Base-by-base conservation (phyloP, 2,329 filamentous ascomycete species). In the Ceratocystis ficicola region DNA sequence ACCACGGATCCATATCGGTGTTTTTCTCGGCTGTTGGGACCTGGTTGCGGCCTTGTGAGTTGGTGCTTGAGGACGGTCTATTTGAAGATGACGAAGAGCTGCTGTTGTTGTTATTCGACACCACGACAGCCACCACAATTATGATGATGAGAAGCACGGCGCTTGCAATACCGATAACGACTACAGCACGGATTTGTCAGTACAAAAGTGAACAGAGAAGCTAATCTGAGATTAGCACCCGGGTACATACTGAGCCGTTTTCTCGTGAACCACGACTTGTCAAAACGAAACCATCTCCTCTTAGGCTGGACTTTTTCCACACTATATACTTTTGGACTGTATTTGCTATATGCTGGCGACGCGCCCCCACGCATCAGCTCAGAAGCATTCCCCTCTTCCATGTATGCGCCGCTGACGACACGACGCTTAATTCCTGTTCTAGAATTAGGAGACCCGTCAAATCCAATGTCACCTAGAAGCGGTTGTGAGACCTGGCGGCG, bases 1-100 rank as follows among this genome's bases (percentile, higher is more conserved):
- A 86, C 74, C 90, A 95, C 0, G 94, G 94, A 72, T 99, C 92
- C 22, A 96, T 80, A 69, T 88, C 86, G 1, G 88, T 89, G 15
- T 86, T 90, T 74, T 83, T 85, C 71, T 84, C 91, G 68, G 80
- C 80, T 66, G 77, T 76, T 67, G 88, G 88, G 62, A 89, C 83
- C 66, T 79, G 81, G 69, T 77, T 76, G 30, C 79, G 77, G 64
- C 81, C 79, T 65, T 84, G 77, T 28, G 79, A 52, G 50, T 55
- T 55, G 50, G 12, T 55, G 25, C 25, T 55, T 4, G 50, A 55
- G 20, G 50, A 55, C 8, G 50, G 25, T 25, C 50, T 55, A 30
- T 55, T 55, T 1, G 64, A 66, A 32, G 61, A 59, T 12, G 62
- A 44, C n/a, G 64, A 64, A 2, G 62, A 61, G 12, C 36, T 46